These are phyloP conservation scores for Intubia oerlemansii DNA, from an alignment of 2,329 filamentous ascomycete species.

Conservation along the genomic window DNA sequence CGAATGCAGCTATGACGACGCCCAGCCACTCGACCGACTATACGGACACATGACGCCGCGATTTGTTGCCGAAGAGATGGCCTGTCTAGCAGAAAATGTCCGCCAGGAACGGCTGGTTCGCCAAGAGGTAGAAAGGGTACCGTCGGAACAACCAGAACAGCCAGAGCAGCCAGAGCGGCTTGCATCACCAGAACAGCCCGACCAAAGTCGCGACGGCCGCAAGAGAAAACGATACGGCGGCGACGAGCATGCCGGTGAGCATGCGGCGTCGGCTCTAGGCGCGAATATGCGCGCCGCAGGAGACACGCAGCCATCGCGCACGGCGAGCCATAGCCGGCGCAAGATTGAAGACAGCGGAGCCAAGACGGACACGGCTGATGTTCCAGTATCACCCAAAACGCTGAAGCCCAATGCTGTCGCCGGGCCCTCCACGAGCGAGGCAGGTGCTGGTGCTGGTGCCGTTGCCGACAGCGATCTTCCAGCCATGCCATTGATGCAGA, in stretches of 20 bases:
- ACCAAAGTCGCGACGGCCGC: constrained; percentile 22
- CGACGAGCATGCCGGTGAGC: constrained; percentile 12
- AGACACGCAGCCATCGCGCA: constrained; percentile 1
- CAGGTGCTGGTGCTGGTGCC: too few relatives aligned
- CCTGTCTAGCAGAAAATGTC: constrained; percentile 46
- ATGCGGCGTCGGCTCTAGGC: too few relatives aligned
- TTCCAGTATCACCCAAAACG: too few relatives aligned
- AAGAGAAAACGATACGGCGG: constrained; percentile 41
- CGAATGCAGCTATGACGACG: constrained; percentile 83
- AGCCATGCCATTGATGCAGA: too few relatives aligned
- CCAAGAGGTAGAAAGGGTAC: constrained; percentile 1
- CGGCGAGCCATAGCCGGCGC: constrained; percentile 5
- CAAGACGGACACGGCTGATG: too few relatives aligned
- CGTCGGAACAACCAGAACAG: background rate
- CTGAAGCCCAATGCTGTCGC: too few relatives aligned
- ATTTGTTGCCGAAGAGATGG: constrained; percentile 63
- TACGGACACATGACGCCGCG: constrained; percentile 79
- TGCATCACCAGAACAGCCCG: too few relatives aligned
- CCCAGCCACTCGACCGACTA: constrained; percentile 51
- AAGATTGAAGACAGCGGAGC: too few relatives aligned
- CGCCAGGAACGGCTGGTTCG: too few relatives aligned
- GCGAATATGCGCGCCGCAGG: too few relatives aligned
- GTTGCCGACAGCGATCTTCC: too few relatives aligned
- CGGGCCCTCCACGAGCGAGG: too few relatives aligned
- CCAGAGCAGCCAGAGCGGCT: constrained; percentile 1